These are phyloP conservation scores for Phascolomyces articulosus DNA, from an alignment of 371 early-diverging fungal genomes.

Conservation along the genomic window DNA sequence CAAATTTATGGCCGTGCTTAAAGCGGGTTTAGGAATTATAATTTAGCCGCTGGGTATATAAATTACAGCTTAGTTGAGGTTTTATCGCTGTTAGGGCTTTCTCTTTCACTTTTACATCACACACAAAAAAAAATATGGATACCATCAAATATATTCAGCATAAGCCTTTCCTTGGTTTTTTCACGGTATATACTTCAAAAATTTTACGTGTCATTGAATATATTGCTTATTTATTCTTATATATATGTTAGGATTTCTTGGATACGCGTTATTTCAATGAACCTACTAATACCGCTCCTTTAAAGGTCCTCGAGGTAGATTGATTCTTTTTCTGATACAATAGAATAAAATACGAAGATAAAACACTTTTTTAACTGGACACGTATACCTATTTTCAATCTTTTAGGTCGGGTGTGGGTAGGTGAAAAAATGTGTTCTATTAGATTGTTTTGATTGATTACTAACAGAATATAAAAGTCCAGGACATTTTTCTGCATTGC, in stretches of 20 bases:
- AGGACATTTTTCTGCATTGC: slow-evolving; percentile 9
- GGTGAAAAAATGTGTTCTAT: neutral
- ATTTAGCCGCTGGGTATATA: too few species aligned
- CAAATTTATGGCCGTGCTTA: too few species aligned
- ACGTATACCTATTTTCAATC: too few species aligned
- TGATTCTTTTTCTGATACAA: too few species aligned
- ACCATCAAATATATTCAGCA: neutral
- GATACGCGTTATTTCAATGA: slow-evolving; percentile 7
- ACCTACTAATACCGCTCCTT: neutral
- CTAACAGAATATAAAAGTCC: neutral
- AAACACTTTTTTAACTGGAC: too few species aligned
- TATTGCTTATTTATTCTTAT: too few species aligned
- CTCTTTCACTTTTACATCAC: too few species aligned
- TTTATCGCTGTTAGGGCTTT: neutral
- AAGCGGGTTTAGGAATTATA: too few species aligned
- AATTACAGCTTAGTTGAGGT: neutral
- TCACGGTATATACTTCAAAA: too few species aligned
- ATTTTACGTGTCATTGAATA: too few species aligned
- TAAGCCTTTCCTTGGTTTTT: neutral
- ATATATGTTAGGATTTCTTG: slow-evolving; percentile 7
- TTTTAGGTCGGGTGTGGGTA: slow-evolving; percentile 14
- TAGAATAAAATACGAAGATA: too few species aligned
- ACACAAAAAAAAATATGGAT: neutral
- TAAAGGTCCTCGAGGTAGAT: slow-evolving; percentile 4
- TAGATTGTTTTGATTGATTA: neutral